Percentiles rank a stretch among this genome's conserved stretches.
These are phyloP conservation scores for Aureobasidium sp. DNA, from an alignment of 2,329 filamentous ascomycete genomes.

Conservation along the genomic window DNA sequence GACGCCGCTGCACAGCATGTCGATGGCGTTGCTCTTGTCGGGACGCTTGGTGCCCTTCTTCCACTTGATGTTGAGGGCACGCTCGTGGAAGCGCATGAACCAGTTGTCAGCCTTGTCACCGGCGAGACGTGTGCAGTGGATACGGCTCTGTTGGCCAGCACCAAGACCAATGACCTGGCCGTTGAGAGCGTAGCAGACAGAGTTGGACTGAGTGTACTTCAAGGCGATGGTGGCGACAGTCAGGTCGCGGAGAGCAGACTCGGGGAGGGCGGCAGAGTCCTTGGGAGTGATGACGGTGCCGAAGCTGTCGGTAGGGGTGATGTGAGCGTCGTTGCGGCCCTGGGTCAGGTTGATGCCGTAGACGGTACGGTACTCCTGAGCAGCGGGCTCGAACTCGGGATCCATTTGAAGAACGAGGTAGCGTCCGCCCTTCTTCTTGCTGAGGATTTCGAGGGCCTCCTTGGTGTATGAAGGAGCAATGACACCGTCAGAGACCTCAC, in stretches of 20 bases:
- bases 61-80: constrained; percentile 83
- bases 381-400: constrained; percentile 67
- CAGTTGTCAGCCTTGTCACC: constrained; percentile 99
- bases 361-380: constrained; percentile 73
- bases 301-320: constrained; percentile 75
- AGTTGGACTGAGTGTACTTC: constrained; percentile 99
- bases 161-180: constrained; percentile 91
- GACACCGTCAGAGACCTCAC: constrained; percentile 95
- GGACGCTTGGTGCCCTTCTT: constrained; percentile 95
- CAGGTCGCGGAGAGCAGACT: constrained; percentile 77
- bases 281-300: constrained; percentile 79
- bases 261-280: constrained; percentile 59
- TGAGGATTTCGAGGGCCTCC: constrained; percentile 81
- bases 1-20: constrained; percentile 84
- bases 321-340: constrained; percentile 84
- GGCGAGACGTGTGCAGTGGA: constrained; percentile 94
- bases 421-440: constrained; percentile 97
- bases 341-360: constrained; percentile 86
- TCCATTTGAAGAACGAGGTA: constrained; percentile 97
- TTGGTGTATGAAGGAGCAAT: constrained; percentile 81
- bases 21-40: constrained; percentile 97
- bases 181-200: constrained; percentile 91
- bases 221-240: constrained; percentile 93
- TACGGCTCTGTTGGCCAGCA: constrained; percentile 92
- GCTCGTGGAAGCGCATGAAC: constrained; percentile 97